Percentiles rank a stretch among this genome's conserved stretches.
phyloP scores from a whole-genome alignment of 2,329 filamentous ascomycete species.

The Sphaerulina populicola region DNA sequence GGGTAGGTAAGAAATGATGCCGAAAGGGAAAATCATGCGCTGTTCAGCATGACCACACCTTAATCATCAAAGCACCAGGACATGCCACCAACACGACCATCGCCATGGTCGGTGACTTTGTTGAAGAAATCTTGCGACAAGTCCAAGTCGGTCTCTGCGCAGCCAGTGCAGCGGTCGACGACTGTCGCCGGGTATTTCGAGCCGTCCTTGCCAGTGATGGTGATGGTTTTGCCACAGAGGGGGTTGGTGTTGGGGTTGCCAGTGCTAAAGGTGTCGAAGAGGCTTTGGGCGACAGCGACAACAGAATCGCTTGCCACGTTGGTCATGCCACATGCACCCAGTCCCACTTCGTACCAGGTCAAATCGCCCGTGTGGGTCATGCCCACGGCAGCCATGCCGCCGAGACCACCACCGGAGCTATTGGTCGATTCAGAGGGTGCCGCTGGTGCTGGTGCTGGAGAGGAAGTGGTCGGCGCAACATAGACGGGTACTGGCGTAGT shows the following conservation, averaged over 20 bases:
- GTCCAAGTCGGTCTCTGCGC: constrained; percentile 50
- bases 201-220: constrained; percentile 51
- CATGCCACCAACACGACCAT: constrained; percentile 38
- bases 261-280: constrained; percentile 50
- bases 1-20: background rate
- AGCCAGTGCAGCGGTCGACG: constrained; percentile 70
- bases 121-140: constrained; percentile 43
- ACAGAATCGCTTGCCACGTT: constrained; percentile 52
- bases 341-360: constrained; percentile 64
- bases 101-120: constrained; percentile 27
- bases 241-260: constrained; percentile 55
- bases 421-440: constrained; percentile 18
- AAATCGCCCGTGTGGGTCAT: constrained; percentile 52
- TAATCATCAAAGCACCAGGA: constrained; percentile 36
- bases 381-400: constrained; percentile 30
- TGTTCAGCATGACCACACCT: constrained; percentile 4
- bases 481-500: constrained; percentile 14
- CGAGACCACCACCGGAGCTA: constrained; percentile 12
- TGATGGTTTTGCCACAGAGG: constrained; percentile 61
- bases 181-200: constrained; percentile 52
- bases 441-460: constrained; percentile 10
- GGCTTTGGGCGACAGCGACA: constrained; percentile 56
- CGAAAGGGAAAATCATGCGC: background rate
- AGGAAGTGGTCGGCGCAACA: constrained; percentile 12
- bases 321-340: constrained; percentile 60